Evolutionary conservation across 768 basidiomycete species (phyloP).

Genomic region (Galerina marginata): DNA sequence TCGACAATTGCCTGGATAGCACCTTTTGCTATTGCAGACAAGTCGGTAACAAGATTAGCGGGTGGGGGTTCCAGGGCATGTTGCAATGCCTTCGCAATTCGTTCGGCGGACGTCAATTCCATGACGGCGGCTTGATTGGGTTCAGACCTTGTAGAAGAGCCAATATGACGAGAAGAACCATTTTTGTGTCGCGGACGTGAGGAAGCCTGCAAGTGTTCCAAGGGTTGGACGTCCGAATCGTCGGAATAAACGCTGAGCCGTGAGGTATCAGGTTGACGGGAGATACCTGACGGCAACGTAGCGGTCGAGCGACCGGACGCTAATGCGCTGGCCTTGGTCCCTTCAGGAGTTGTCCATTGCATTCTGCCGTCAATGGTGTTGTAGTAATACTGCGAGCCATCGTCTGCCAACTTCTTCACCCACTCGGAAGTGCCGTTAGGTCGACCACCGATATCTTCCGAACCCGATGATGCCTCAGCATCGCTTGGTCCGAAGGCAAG

Average conservation of each 20-base stretch:
- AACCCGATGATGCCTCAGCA: slow-evolving; percentile 39
- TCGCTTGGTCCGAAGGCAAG: slow-evolving; percentile 50
- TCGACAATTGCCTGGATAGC: slow-evolving; percentile 69
- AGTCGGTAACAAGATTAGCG: slow-evolving; percentile 62
- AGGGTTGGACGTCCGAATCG: slow-evolving; percentile 73
- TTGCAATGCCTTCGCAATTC: slow-evolving; percentile 69
- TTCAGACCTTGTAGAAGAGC: slow-evolving; percentile 17
- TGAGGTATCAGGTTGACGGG: slow-evolving; percentile 39
- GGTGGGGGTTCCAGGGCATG: slow-evolving; percentile 60
- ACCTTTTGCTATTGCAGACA: slow-evolving; percentile 61
- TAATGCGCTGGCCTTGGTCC: slow-evolving; percentile 23
- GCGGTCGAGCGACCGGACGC: slow-evolving; percentile 25
- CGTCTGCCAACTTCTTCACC: slow-evolving; percentile 80
- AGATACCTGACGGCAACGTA: slow-evolving; percentile 28
- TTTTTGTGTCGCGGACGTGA: slow-evolving; percentile 33
- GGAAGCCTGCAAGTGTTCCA: slow-evolving; percentile 35
- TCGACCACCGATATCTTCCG: slow-evolving; percentile 50
- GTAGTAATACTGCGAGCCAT: slow-evolving; percentile 82
- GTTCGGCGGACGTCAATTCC: slow-evolving; percentile 70
- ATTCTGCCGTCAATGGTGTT: slow-evolving; percentile 73
- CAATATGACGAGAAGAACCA: slow-evolving; percentile 25
- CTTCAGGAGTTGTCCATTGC: slow-evolving; percentile 72
- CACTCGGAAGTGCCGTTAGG: slow-evolving; percentile 76
- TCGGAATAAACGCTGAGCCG: slow-evolving; percentile 78
- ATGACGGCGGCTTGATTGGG: slow-evolving; percentile 31